Conservation (phyloP, 2,329 filamentous ascomycete species). For the Aplosporella prunicola region DNA sequence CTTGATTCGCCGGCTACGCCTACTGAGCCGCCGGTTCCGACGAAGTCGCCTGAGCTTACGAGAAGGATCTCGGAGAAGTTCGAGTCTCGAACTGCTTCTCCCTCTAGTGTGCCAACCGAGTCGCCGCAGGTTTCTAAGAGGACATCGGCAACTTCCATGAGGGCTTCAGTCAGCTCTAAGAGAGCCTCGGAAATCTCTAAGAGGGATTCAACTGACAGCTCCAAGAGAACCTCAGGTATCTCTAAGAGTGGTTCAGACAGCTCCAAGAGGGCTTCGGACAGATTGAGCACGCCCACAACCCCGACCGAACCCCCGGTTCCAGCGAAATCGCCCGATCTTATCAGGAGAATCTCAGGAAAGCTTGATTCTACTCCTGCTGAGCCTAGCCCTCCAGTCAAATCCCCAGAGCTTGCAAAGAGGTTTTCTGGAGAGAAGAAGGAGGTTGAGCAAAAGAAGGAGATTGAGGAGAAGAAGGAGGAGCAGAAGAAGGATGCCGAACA, state of each 20-base stretch:
- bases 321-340: slow-evolving; percentile 20
- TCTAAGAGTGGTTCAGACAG: no score
- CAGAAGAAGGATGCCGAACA: not conserved
- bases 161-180: no score
- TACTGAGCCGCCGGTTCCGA: slow-evolving; percentile 4
- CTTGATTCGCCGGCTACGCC: slow-evolving; percentile 5
- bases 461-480: no score
- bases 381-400: slow-evolving; percentile 13
- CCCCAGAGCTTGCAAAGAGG: slow-evolving; percentile 15
- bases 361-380: slow-evolving; percentile 1
- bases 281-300: no score
- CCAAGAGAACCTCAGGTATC: no score
- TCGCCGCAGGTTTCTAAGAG: slow-evolving; percentile 18
- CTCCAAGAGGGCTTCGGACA: no score
- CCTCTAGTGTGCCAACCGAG: slow-evolving; percentile 20
- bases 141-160: no score
- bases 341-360: slow-evolving; percentile 12
- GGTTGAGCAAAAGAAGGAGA: no score
- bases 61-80: slow-evolving; percentile 5
- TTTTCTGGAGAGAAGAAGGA: no score
- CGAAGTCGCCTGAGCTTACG: slow-evolving; percentile 6
- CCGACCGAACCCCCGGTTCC: slow-evolving; percentile 21
- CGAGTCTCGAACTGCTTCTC: slow-evolving; percentile 8
- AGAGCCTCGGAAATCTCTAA: no score
- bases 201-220: no score